Evolutionary conservation across 441 rosid species (phyloP), one percentile per base, ranked within the genome.

Genomic region (Pelargonium cotyledonis): DNA sequence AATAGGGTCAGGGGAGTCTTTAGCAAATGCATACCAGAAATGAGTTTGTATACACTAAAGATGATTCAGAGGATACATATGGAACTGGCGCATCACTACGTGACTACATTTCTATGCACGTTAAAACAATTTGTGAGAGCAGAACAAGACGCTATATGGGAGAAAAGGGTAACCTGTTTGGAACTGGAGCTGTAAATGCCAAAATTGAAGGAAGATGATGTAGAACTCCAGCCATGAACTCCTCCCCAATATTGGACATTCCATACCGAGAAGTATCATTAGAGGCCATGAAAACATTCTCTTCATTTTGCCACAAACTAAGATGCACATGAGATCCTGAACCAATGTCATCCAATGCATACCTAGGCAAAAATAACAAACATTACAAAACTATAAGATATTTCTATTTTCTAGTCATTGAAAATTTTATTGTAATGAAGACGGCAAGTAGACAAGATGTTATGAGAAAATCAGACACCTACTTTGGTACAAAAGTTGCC

Each of bases 291-390:
- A 92, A 91, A 73, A 89, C 86, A 70, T 95, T 95, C 80, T 85
- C 75, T 43, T 90, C 97, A 73, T 92, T 84, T 79, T 78, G 82
- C 87, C 86, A 90, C 74, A 95, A 76, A 73, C 97, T 95, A 58
- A 95, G 43, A 83, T 95, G 99, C 65, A 90, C 99, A 72, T 95
- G 99, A 69, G 90, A 92, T 73, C 99, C 99, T 35, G 99, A 92
- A 67, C 98, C 98, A 69, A 95, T 71, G 78, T 95, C 99, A 81
- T 85, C 84, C 70, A 88, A 66, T 63, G 84, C 90, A 85, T 80
- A 89, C 91, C 99, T 94, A 72, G 14, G 68, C 23, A 65, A 65
- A 57, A 71, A 57, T 11, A 68, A n/a, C 57, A n/a, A 49, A 49
- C 57, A 11, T 11, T 49, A 49, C n/a, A 11, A 11, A 49, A 49